These are phyloP conservation scores for Thuidium tamariscinum DNA, from an alignment of 225 moss, liverwort and hornwort genomes.

Conservation along the genomic window DNA sequence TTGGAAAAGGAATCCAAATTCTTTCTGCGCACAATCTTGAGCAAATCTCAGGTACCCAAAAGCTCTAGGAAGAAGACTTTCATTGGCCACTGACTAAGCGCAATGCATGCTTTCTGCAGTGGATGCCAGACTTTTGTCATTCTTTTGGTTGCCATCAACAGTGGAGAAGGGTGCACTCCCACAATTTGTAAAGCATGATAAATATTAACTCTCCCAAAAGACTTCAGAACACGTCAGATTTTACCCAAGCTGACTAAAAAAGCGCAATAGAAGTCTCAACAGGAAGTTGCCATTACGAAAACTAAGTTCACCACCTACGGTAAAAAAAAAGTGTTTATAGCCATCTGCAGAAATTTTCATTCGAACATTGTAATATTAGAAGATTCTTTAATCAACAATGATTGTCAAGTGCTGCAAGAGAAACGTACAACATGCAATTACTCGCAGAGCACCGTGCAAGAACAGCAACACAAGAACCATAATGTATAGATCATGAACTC, in stretches of 20 bases:
- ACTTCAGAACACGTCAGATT: not conserved
- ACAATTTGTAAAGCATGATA: not conserved
- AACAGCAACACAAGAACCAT: not conserved
- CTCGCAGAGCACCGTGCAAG: not conserved
- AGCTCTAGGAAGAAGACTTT: not conserved
- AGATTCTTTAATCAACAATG: not conserved
- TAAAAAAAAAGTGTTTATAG: not conserved
- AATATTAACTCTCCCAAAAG: not conserved
- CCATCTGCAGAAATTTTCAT: not conserved
- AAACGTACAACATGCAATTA: not conserved
- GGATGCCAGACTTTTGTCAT: not conserved
- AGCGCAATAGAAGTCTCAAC: not conserved
- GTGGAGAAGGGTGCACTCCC: not conserved
- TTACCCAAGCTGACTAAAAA: not conserved
- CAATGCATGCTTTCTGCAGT: not conserved
- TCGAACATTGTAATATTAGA: not conserved
- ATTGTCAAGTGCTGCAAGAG: not conserved
- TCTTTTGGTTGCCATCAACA: not conserved
- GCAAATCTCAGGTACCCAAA: not conserved
- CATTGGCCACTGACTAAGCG: not conserved
- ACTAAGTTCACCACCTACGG: not conserved
- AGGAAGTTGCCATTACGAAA: not conserved
- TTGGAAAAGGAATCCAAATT: not conserved
- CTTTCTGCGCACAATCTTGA: not conserved
- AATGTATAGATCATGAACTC: constrained; percentile 4